A percentile compares a stretch with the other conserved stretches of the same genome.
These are phyloP conservation scores for Puccinia hordei DNA, from an alignment of 1,284 basidiomycete species.

Conservation along the genomic window DNA sequence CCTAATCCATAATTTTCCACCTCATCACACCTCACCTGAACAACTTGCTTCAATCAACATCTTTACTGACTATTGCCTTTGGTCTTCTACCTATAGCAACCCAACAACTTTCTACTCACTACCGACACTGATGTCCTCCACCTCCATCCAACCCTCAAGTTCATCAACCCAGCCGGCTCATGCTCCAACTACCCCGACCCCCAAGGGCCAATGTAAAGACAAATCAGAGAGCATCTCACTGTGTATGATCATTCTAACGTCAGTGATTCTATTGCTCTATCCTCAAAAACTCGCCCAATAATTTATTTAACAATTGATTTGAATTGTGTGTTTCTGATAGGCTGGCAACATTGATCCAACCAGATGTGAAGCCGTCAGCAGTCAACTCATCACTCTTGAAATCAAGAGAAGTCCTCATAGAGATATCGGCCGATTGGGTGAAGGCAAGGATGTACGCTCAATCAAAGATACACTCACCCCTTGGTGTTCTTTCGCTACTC, in stretches of 20 bases:
- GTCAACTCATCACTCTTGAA: slow-evolving; percentile 18
- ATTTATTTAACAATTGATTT: not conserved
- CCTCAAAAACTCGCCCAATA: slow-evolving; percentile 51
- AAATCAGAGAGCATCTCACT: slow-evolving; percentile 67
- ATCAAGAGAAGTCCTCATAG: slow-evolving; percentile 26
- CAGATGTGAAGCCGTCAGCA: slow-evolving; percentile 64
- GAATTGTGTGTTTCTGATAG: slow-evolving; percentile 25
- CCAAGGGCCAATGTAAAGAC: too few relatives aligned
- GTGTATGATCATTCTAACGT: slow-evolving; percentile 46
- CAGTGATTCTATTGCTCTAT: not conserved
- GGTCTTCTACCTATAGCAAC: too few relatives aligned
- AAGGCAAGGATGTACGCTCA: not conserved
- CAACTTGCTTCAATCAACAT: too few relatives aligned
- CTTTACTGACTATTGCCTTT: too few relatives aligned
- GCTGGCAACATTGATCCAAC: slow-evolving; percentile 54
- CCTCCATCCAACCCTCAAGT: too few relatives aligned
- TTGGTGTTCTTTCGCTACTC: not conserved
- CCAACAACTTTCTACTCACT: too few relatives aligned
- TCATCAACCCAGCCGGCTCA: too few relatives aligned
- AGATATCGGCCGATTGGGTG: slow-evolving; percentile 1
- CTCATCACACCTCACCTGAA: too few relatives aligned
- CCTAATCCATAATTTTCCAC: too few relatives aligned
- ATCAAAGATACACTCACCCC: not conserved
- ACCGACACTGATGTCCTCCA: too few relatives aligned
- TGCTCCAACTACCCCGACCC: too few relatives aligned